Evolutionary conservation across 495 filamentous ascomycete species (phyloP).

Genomic region (Xylaria scruposa): DNA sequence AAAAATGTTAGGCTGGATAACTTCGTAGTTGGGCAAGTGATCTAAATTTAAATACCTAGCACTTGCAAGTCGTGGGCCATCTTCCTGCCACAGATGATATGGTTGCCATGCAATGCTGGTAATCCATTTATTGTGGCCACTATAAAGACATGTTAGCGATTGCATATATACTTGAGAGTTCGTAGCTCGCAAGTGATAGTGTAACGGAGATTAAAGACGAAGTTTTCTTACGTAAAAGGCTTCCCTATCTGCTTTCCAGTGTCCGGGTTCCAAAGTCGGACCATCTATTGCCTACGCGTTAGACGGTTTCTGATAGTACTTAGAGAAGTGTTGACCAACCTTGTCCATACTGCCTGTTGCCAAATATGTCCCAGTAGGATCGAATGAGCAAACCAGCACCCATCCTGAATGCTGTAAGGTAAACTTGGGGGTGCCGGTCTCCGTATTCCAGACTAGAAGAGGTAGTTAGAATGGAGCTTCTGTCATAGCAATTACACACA

Average conservation of each 20-base stretch:
- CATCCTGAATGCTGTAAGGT: constrained; percentile 92
- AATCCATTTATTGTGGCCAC: constrained; percentile 89
- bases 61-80: constrained; percentile 80
- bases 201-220: background rate
- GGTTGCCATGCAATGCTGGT: constrained; percentile 91
- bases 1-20: constrained; percentile 1
- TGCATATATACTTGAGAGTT: background rate
- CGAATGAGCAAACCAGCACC: constrained; percentile 86
- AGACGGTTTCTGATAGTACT: background rate
- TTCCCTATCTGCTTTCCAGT: constrained; percentile 78
- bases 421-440: constrained; percentile 87
- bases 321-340: constrained; percentile 6
- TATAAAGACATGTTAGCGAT: constrained; percentile 18
- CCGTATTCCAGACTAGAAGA: constrained; percentile 79
- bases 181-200: background rate
- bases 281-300: constrained; percentile 49
- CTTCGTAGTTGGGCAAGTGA: background rate
- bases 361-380: constrained; percentile 80
- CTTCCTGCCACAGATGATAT: constrained; percentile 80
- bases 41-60: constrained; percentile 52
- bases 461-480: constrained; percentile 7
- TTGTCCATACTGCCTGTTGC: constrained; percentile 96
- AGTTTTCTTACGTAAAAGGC: constrained; percentile 65
- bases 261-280: constrained; percentile 87
- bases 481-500: background rate